Evolutionary conservation across 495 filamentous ascomycete genomes (phyloP).

Genomic region (Daldinia grandis): DNA sequence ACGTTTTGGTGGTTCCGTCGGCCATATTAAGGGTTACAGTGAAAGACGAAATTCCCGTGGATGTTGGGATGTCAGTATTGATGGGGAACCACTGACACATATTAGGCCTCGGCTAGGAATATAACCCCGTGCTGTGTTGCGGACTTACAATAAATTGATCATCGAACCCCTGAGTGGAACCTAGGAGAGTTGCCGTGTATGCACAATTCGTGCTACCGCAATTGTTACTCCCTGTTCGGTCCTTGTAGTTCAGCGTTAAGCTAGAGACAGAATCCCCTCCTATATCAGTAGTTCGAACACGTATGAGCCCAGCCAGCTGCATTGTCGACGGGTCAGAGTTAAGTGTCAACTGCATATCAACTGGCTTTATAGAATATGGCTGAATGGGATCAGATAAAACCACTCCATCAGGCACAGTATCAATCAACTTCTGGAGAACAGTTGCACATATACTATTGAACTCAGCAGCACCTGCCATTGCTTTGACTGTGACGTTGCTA

Average conservation of each 20-base stretch:
- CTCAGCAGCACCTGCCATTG: conserved; percentile 53
- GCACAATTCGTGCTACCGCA: conserved; percentile 53
- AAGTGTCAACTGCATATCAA: conserved; percentile 57
- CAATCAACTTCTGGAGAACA: conserved; percentile 68
- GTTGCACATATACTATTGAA: conserved; percentile 59
- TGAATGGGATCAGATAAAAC: conserved; percentile 60
- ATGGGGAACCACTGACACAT: conserved; percentile 55
- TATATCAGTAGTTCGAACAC: conserved; percentile 53
- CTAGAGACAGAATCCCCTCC: conserved; percentile 46
- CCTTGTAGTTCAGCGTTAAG: conserved; percentile 83
- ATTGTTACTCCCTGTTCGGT: conserved; percentile 89
- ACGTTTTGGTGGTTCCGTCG: conserved; percentile 51
- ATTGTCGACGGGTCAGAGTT: conserved; percentile 49
- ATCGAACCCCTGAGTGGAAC: conserved; percentile 64
- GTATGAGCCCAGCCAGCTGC: conserved; percentile 53
- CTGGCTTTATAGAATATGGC: conserved; percentile 68
- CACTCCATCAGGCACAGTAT: conserved; percentile 63
- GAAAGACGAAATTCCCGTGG: conserved; percentile 58
- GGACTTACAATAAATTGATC: conserved; percentile 62
- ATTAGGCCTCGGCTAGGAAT: conserved; percentile 18
- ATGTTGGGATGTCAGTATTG: conserved; percentile 45
- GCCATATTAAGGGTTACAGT: conserved; percentile 52
- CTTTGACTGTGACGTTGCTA: conserved; percentile 61
- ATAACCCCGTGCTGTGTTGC: not conserved
- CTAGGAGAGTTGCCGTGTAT: conserved; percentile 55